phyloP scores from a whole-genome alignment of 768 basidiomycete species.

The Mrakia blollopis region DNA sequence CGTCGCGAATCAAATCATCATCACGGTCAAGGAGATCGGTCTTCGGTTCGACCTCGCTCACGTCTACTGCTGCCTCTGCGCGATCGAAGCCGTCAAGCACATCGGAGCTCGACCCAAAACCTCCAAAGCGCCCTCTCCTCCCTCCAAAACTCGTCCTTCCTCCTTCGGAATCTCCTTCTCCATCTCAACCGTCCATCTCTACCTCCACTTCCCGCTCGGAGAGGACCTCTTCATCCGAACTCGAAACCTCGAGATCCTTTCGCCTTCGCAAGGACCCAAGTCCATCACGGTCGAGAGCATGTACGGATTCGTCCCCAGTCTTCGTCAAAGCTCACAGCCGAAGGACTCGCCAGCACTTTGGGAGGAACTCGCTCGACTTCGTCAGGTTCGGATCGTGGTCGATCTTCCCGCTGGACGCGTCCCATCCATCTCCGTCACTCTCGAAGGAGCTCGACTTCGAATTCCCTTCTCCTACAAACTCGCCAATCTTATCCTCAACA shows the following conservation, averaged over 20 bases:
- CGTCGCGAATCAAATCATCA: conserved; percentile 7
- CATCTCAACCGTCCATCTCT: neutral
- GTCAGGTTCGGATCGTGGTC: conserved; percentile 52
- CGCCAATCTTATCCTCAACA: conserved; percentile 68
- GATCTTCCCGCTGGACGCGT: conserved; percentile 42
- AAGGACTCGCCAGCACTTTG: conserved; percentile 50
- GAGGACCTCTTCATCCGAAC: conserved; percentile 43
- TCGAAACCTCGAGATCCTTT: conserved; percentile 33
- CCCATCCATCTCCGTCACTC: conserved; percentile 51
- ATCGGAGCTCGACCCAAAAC: conserved; percentile 44
- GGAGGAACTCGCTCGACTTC: conserved; percentile 68
- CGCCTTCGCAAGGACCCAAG: conserved; percentile 37
- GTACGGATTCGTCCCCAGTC: conserved; percentile 57
- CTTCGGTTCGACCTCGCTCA: conserved; percentile 52
- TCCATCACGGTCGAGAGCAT: conserved; percentile 47
- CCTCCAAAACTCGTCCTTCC: conserved; percentile 31
- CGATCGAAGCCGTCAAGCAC: conserved; percentile 52
- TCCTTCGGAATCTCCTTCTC: conserved; percentile 39
- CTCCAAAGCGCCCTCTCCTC: conserved; percentile 33
- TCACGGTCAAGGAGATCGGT: neutral
- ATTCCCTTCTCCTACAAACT: conserved; percentile 75
- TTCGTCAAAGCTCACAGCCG: conserved; percentile 28
- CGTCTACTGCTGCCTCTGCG: conserved; percentile 65
- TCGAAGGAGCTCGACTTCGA: conserved; percentile 64
- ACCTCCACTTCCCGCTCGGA: conserved; percentile 43